Evolutionary conservation across 371 early-diverging fungal genomes (phyloP).

Genomic region (Choanephora cucurbitarum): DNA sequence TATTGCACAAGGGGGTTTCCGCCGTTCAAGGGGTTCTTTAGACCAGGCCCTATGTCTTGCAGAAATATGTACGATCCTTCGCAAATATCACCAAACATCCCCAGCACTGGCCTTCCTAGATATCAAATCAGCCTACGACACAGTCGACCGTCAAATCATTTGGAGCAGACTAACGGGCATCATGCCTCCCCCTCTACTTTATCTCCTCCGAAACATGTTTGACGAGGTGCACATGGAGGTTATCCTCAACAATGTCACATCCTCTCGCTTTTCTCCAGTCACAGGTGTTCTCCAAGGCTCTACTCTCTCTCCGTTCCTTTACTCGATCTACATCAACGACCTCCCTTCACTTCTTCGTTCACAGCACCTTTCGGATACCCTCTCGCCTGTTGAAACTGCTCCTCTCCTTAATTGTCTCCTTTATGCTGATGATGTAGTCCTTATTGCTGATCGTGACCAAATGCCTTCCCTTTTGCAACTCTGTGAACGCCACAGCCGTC

Average conservation of each 20-base stretch:
- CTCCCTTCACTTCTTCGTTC: conserved; percentile 17
- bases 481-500: conserved; percentile 10
- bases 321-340: conserved; percentile 25
- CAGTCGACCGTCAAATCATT: conserved; percentile 11
- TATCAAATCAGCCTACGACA: conserved; percentile 23
- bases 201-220: conserved; percentile 22
- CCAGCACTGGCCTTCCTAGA: conserved; percentile 21
- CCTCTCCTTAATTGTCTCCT: conserved; percentile 2
- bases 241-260: conserved; percentile 6
- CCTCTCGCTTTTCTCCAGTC: conserved; percentile 10
- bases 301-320: conserved; percentile 13
- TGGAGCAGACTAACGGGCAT: background rate
- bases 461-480: background rate
- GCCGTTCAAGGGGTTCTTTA: conserved; percentile 15
- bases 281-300: too few species aligned
- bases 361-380: background rate
- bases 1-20: conserved; percentile 39
- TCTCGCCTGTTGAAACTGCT: background rate
- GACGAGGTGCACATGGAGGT: conserved; percentile 12
- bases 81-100: background rate
- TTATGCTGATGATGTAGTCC: conserved; percentile 7
- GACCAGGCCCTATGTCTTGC: conserved; percentile 31
- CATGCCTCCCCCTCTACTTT: background rate
- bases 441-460: conserved; percentile 7
- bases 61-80: conserved; percentile 7